Base-by-base conservation (phyloP, 208 protist species). In the Leishmania braziliensis region DNA sequence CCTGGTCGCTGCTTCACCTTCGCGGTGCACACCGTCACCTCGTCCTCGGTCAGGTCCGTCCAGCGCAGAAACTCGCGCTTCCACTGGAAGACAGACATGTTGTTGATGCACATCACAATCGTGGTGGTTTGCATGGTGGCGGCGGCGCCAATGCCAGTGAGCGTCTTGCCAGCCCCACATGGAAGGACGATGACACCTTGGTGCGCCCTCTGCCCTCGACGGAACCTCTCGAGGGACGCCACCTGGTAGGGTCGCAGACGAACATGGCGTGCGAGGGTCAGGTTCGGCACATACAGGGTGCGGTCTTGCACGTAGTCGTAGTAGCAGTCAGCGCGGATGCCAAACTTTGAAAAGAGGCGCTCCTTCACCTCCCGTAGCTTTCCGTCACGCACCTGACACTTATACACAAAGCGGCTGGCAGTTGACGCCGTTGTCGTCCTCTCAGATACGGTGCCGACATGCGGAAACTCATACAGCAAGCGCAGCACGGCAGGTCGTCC, bases 161-260 rank as follows among this genome's bases (percentile, higher is more conserved):
- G 93, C 23, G 99, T 99, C 89, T 99, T 99, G 65, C 99, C 99
- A 5, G 99, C 98, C 39, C 99, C 99, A 89, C 99, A 99, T 36
- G 99, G 99, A 8, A 99, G 93, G 56, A 99, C 99, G 80, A 99
- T 98, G 29, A 99, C 97, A 29, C 99, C 99, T 63, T 95, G 94
- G 80, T 98, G 93, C 16, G 97, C 96, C 81, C 95, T 95, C 62
- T 88, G 85, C 10, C 92, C 93, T 33, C 89, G 84, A 9, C 89
- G 88, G 86, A 98, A 98, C 8, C 93, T 89, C 77, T 98, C 93
- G 39, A 97, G 88, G 8, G 92, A 95, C 8, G 92, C 92, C 14
- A 93, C 88, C 87, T 98, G 95, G 76, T 98, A 97, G 18, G 91
- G 90, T 0, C 95, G 94, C 74, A 98, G 85, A 5, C 90, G 89